phyloP scores from a whole-genome alignment of 345 rosid species.

The Nasturtium officinale region DNA sequence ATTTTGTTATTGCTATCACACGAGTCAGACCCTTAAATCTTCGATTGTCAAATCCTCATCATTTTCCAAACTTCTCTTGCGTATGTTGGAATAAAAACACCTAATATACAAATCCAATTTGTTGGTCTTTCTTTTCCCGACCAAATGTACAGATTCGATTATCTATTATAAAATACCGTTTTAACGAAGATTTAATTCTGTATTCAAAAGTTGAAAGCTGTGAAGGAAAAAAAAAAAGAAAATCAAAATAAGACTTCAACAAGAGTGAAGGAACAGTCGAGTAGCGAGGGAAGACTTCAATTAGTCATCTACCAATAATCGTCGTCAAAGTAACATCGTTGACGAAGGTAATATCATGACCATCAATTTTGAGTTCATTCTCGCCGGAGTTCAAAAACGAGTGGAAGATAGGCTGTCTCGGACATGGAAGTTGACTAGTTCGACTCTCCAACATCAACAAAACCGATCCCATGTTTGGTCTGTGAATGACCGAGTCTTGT shows the following conservation, averaged over 20 bases:
- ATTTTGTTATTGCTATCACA: no score
- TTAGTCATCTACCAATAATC: constrained; percentile 52
- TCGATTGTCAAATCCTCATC: no score
- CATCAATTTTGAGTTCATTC: constrained; percentile 42
- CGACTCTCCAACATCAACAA: constrained; percentile 50
- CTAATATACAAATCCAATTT: no score
- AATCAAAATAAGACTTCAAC: background rate
- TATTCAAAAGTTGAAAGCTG: no score
- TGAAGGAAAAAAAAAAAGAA: background rate
- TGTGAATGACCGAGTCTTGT: constrained; percentile 52
- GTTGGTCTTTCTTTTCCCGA: no score
- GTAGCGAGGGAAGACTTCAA: constrained; percentile 1
- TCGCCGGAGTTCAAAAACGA: constrained; percentile 44
- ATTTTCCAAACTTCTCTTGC: no score
- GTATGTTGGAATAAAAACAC: no score
- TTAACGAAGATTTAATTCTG: no score
- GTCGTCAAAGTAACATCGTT: constrained; percentile 60
- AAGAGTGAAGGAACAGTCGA: background rate
- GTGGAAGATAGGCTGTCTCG: constrained; percentile 50
- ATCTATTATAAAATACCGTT: no score
- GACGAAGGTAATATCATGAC: constrained; percentile 54
- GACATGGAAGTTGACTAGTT: constrained; percentile 43
- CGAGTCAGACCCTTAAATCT: no score
- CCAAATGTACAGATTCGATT: no score
- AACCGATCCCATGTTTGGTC: constrained; percentile 55